A percentile compares a stretch with the other conserved stretches of the same genome.
These are phyloP conservation scores for Claviceps purpurea DNA, from an alignment of 2,329 filamentous ascomycete species.

Conservation along the genomic window DNA sequence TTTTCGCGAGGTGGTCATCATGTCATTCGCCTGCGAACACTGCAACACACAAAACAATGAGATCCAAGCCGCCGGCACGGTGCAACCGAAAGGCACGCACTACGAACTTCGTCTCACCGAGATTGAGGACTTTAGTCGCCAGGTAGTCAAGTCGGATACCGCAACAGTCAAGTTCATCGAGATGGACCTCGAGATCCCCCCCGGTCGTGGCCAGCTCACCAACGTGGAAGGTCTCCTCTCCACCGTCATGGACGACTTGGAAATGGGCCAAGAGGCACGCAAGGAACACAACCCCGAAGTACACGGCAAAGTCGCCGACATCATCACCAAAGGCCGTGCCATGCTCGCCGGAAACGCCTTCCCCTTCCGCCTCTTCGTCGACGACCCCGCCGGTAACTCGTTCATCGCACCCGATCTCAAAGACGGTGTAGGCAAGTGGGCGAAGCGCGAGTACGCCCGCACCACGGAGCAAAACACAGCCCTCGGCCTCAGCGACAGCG, in stretches of 20 bases:
- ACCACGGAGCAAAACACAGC: constrained; percentile 76
- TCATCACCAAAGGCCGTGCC: constrained; percentile 59
- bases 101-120: constrained; percentile 70
- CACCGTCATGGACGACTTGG: constrained; percentile 67
- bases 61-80: constrained; percentile 80
- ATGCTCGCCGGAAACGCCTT: constrained; percentile 70
- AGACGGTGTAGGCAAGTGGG: constrained; percentile 75
- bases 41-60: constrained; percentile 87
- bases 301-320: constrained; percentile 60
- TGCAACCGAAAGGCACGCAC: constrained; percentile 76
- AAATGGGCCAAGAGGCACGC: constrained; percentile 67
- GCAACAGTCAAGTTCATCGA: constrained; percentile 80
- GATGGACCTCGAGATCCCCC: constrained; percentile 82
- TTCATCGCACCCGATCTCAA: constrained; percentile 84
- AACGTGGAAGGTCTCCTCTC: constrained; percentile 83
- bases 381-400: constrained; percentile 90
- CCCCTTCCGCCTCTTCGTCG: constrained; percentile 77
- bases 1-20: constrained; percentile 94
- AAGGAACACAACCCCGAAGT: constrained; percentile 68
- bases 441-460: constrained; percentile 69
- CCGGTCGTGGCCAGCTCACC: constrained; percentile 79
- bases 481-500: constrained; percentile 60
- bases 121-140: constrained; percentile 63
- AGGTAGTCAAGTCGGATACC: constrained; percentile 85
- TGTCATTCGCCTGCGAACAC: constrained; percentile 88